phyloP scores from a whole-genome alignment of 106 monocot genomes.

The Platanthera zijinensis region DNA sequence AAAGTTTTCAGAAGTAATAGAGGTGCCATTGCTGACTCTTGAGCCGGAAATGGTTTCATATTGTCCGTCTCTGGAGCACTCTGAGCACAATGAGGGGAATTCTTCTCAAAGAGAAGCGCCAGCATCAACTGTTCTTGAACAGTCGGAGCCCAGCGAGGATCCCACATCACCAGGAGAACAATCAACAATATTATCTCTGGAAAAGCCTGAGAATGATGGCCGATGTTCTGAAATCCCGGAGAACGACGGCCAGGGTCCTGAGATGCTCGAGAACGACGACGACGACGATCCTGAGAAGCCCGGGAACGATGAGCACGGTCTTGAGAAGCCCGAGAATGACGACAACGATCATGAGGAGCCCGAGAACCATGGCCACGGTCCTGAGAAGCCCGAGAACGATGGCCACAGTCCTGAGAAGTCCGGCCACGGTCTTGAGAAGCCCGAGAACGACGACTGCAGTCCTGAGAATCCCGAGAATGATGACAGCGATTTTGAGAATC shows the following conservation, averaged over 20 bases:
- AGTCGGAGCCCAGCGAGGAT: not conserved
- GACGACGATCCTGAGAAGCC: too few species aligned
- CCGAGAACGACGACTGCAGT: too few species aligned
- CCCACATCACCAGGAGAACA: not conserved
- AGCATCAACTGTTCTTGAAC: not conserved
- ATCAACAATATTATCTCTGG: not conserved
- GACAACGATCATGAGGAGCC: too few species aligned
- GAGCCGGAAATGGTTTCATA: not conserved
- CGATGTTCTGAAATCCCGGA: too few species aligned
- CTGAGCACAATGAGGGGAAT: not conserved
- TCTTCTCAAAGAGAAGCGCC: not conserved
- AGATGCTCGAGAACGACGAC: too few species aligned
- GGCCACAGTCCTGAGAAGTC: too few species aligned
- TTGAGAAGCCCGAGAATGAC: too few species aligned
- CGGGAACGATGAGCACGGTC: too few species aligned
- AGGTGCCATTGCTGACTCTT: not conserved
- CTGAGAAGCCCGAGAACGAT: not conserved
- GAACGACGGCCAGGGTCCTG: too few species aligned
- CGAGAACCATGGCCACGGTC: not conserved
- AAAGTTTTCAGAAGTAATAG: not conserved
- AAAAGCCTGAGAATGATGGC: not conserved
- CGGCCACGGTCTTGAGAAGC: too few species aligned
- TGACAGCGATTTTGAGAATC: too few species aligned
- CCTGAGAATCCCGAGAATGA: too few species aligned
- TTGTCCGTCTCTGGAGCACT: not conserved